Evolutionary conservation across 2,329 filamentous ascomycete genomes (phyloP), one percentile per base, ranked within the genome.

Genomic region (Xylaria digitata): DNA sequence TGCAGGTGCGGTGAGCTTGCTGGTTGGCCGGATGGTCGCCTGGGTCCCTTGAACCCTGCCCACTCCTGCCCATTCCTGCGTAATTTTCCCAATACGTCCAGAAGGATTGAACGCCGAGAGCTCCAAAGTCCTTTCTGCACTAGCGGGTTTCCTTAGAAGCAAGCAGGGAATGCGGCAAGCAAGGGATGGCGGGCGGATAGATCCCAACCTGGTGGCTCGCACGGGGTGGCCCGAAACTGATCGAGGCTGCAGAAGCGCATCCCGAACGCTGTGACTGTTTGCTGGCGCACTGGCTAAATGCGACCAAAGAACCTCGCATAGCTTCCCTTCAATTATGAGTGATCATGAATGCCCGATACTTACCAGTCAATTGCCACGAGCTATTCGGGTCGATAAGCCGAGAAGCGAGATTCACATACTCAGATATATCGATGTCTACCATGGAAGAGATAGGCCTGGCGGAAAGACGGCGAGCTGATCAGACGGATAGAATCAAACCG

Each of bases 191-290:
- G 68, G 67, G 70, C 74, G 73, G 74, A 76, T 76, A 76, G 74
- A 76, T 76, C 74, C 74, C 74, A 76, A 69, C 73, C 69, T 71
- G 66, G 70, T 75, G 74, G 74, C 73, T 75, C 74, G 66, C 67
- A 76, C 74, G 74, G 74, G 74, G 74, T 75, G 74, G 72, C 74
- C 74, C 74, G 74, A 75, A 74, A 74, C 70, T 76, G 74, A 75
- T 75, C 71, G 59, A 61, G 66, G 68, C 68, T 70, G 68, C 68
- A 70, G 68, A 70, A 68, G 68, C 63, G 65, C 59, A 70, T 70
- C 68, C 67, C 67, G 49, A 69, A 49, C 52, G 43, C 48, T 55
- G 67, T 59, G 53, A 68, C 57, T 58, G 50, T 56, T 50, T 67
- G 57, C 63, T 66, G 58, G 57, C 40, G 54, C 66, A 62, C 42